A percentile compares a stretch with the other conserved stretches of the same genome.
These are phyloP conservation scores for Penicillium sp. DNA, from an alignment of 2,329 filamentous ascomycete genomes.

Conservation along the genomic window DNA sequence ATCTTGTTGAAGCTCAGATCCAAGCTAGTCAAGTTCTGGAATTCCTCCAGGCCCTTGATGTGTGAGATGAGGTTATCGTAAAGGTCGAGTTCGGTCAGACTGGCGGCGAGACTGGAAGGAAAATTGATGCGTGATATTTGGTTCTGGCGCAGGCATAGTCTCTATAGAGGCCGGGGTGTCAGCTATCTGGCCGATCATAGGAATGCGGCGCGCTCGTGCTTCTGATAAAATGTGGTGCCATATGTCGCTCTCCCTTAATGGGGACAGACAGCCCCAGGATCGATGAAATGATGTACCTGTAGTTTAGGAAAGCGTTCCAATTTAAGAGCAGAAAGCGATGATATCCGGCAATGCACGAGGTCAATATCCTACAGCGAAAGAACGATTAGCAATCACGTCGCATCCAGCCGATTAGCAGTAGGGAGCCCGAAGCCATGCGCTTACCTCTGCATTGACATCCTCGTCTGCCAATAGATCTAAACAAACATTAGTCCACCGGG, in stretches of 20 bases:
- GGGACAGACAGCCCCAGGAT: not conserved
- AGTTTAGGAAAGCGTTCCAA: conserved; percentile 80
- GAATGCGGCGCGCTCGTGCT: not conserved
- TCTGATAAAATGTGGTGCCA: conserved; percentile 2
- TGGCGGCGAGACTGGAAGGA: conserved; percentile 63
- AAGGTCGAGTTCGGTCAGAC: conserved; percentile 80
- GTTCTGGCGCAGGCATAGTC: conserved; percentile 91
- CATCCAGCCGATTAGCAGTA: not conserved
- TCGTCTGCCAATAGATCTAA: conserved; percentile 61
- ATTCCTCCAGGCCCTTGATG: conserved; percentile 75
- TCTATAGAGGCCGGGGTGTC: conserved; percentile 35
- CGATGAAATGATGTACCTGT: conserved; percentile 45
- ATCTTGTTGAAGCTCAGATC: conserved; percentile 99
- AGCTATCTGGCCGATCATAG: not conserved
- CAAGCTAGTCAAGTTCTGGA: conserved; percentile 72
- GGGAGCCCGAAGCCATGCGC: conserved; percentile 4
- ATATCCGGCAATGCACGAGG: conserved; percentile 81
- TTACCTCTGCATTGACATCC: conserved; percentile 54
- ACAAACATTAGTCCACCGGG: conserved; percentile 9
- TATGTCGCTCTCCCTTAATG: not conserved
- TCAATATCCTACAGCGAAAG: conserved; percentile 67
- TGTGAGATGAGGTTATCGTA: conserved; percentile 95
- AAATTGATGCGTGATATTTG: conserved; percentile 77
- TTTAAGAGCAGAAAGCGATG: conserved; percentile 72
- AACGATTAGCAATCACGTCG: conserved; percentile 15